phyloP scores from a whole-genome alignment of 2,329 filamentous ascomycete species.

The Cordyceps farinosa region DNA sequence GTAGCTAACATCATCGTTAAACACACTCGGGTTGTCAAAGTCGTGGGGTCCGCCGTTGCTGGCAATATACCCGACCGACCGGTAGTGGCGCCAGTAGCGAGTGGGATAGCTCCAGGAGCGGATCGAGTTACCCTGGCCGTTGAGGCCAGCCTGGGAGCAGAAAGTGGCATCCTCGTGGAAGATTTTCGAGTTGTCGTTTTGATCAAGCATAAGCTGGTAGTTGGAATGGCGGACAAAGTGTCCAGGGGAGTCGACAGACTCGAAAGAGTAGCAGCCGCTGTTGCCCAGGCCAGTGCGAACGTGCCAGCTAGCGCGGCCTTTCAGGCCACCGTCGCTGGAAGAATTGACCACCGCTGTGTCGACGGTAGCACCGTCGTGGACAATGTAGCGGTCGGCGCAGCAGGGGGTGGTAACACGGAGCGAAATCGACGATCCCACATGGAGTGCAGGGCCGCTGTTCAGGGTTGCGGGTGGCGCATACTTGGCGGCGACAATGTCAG shows the following conservation, averaged over 20 bases:
- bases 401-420: conserved; percentile 53
- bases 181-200: conserved; percentile 52
- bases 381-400: conserved; percentile 52
- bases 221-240: conserved; percentile 55
- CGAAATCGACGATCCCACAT: conserved; percentile 49
- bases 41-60: conserved; percentile 44
- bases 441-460: conserved; percentile 45
- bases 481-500: conserved; percentile 56
- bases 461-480: conserved; percentile 48
- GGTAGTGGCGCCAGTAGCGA: conserved; percentile 54
- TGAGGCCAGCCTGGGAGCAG: conserved; percentile 52
- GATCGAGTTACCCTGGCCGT: conserved; percentile 48
- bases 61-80: conserved; percentile 28
- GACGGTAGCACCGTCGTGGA: conserved; percentile 48
- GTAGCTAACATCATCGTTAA: conserved; percentile 54
- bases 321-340: conserved; percentile 46
- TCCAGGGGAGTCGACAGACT: conserved; percentile 55
- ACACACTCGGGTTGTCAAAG: conserved; percentile 47
- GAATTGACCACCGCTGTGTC: conserved; percentile 54
- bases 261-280: conserved; percentile 57
- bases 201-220: conserved; percentile 48
- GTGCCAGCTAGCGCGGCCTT: conserved; percentile 51
- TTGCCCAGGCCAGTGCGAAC: conserved; percentile 54
- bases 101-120: conserved; percentile 59
- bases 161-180: conserved; percentile 63